Evolutionary conservation across 1,139 yeast species (phyloP).

Genomic region (Geotrichum klebahnii): DNA sequence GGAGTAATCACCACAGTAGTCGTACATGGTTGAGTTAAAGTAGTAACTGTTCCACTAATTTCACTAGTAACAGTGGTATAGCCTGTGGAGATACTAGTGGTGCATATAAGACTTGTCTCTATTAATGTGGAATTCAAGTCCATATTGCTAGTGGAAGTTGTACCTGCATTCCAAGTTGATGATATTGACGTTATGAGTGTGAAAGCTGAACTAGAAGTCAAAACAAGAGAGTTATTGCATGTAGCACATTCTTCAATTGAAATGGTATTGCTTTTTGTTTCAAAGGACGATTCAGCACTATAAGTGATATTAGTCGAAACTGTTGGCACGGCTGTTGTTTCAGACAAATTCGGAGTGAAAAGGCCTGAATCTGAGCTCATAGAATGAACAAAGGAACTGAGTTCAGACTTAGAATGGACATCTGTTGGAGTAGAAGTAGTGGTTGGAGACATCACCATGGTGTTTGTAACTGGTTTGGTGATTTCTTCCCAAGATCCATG

Average conservation of each 20-base stretch:
- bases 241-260: neutral
- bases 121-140: neutral
- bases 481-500: too few species aligned
- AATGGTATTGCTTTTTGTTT: neutral
- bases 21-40: neutral
- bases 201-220: conserved; percentile 2
- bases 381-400: neutral
- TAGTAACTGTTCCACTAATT: neutral
- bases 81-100: neutral
- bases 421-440: neutral
- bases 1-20: conserved; percentile 1
- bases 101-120: neutral
- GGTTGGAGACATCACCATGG: neutral
- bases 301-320: neutral
- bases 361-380: neutral
- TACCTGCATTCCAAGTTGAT: neutral
- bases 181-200: neutral
- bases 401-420: neutral
- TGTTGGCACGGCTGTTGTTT: neutral
- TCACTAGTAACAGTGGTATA: neutral
- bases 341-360: neutral
- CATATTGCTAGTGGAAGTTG: neutral
- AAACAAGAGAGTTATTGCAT: neutral
- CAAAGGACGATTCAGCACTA: neutral
- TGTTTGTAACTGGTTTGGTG: neutral